Evolutionary conservation across 257 asterid genomes (phyloP).

Genomic region (Scutellaria galericulata): DNA sequence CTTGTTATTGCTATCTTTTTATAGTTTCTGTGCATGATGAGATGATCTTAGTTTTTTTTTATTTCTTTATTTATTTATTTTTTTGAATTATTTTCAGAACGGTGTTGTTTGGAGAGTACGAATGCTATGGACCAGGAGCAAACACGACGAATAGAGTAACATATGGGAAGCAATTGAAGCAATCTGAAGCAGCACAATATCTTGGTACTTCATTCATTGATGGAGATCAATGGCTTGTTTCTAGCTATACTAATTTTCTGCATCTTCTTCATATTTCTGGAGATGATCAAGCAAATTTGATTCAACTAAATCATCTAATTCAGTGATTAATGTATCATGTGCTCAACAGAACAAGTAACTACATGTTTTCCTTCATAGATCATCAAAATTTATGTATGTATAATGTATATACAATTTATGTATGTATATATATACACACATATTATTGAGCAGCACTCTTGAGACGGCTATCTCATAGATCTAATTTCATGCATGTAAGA

Average conservation of each 20-base stretch:
- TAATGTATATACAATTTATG: too few species aligned
- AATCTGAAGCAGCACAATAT: constrained; percentile 64
- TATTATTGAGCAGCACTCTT: too few species aligned
- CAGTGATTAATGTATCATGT: not conserved
- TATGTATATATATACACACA: too few species aligned
- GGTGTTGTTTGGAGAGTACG: constrained; percentile 72
- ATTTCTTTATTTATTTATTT: too few species aligned
- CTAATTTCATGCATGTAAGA: too few species aligned
- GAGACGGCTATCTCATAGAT: too few species aligned
- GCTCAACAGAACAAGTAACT: too few species aligned
- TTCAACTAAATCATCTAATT: not conserved
- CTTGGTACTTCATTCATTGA: constrained; percentile 62
- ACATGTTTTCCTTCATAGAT: too few species aligned
- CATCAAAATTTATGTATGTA: too few species aligned
- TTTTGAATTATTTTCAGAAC: constrained; percentile 49
- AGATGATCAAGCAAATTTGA: not conserved
- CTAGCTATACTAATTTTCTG: constrained; percentile 6
- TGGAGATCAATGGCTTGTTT: constrained; percentile 74
- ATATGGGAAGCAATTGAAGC: constrained; percentile 63
- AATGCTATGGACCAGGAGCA: constrained; percentile 72
- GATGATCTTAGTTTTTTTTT: not conserved
- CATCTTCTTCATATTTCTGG: not conserved
- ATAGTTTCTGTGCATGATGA: too few species aligned
- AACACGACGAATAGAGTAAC: constrained; percentile 51
- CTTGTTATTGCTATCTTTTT: too few species aligned